These are phyloP conservation scores for Ophiostoma sp. DNA, from an alignment of 2,329 filamentous ascomycete species.

Conservation along the genomic window DNA sequence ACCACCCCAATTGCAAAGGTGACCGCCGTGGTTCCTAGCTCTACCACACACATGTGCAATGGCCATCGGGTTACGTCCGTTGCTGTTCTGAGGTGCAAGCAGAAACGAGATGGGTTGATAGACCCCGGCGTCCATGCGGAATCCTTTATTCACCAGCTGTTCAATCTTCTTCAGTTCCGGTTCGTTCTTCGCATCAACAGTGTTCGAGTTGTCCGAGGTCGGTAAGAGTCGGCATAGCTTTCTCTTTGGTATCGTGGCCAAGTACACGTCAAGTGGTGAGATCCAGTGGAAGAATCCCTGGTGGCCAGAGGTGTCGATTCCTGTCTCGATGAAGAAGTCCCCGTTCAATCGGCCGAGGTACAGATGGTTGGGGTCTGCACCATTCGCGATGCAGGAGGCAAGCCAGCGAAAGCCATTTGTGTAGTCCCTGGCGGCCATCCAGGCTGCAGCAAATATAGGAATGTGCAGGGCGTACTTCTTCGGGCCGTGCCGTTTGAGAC, in stretches of 20 bases:
- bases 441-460: slow-evolving; percentile 18
- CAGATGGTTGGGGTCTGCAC: slow-evolving; percentile 1
- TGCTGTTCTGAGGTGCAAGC: background rate
- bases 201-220: background rate
- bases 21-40: background rate
- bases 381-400: background rate
- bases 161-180: background rate
- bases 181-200: no score
- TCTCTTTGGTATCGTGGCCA: background rate
- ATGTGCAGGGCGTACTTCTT: slow-evolving; percentile 15
- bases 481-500: background rate
- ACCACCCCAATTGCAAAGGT: background rate
- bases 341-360: background rate
- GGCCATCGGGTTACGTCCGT: background rate
- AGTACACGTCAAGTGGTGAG: background rate
- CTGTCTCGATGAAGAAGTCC: background rate
- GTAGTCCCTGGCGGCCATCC: background rate
- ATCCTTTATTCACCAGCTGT: background rate
- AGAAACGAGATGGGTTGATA: background rate
- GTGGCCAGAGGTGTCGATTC: background rate
- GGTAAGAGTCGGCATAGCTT: background rate
- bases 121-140: background rate
- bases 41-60: background rate
- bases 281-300: background rate
- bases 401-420: background rate